Conservation (phyloP, 495 filamentous ascomycete species). For the Evansstolkia leycettana region DNA sequence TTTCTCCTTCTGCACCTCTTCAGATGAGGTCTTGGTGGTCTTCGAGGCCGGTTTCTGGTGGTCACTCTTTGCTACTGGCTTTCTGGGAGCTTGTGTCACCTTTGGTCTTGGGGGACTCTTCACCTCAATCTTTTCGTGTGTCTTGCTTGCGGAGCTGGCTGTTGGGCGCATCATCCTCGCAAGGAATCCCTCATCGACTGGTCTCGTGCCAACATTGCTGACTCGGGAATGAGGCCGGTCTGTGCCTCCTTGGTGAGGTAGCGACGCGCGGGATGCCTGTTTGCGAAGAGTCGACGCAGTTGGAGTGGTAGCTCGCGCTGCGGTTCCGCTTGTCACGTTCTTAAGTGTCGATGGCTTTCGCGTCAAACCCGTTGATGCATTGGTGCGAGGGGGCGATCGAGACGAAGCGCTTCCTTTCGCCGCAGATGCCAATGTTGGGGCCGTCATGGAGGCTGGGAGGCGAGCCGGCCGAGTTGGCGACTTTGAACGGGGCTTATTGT, state of each 20-base stretch:
- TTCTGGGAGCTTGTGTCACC: constrained; percentile 5
- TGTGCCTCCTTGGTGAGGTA: constrained; percentile 16
- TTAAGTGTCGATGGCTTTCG: constrained; percentile 35
- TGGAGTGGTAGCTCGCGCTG: constrained; percentile 12
- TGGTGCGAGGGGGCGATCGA: constrained; percentile 34
- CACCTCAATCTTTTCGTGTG: constrained; percentile 52
- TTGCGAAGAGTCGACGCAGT: constrained; percentile 16
- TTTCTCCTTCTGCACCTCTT: constrained; percentile 13
- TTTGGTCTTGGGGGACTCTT: constrained; percentile 25
- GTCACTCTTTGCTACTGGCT: constrained; percentile 16
- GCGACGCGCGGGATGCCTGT: constrained; percentile 29
- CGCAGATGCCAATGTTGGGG: constrained; percentile 49
- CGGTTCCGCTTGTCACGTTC: constrained; percentile 8
- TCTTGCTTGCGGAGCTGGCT: constrained; percentile 63
- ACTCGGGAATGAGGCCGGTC: constrained; percentile 31
- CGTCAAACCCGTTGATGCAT: constrained; percentile 17
- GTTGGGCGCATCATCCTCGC: constrained; percentile 92
- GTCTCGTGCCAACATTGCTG: constrained; percentile 27
- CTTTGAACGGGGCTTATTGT: constrained; percentile 44
- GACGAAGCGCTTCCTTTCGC: constrained; percentile 37
- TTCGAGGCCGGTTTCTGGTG: constrained; percentile 6
- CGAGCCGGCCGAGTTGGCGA: constrained; percentile 52
- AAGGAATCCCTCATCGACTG: constrained; percentile 66
- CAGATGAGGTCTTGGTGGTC: constrained; percentile 13
- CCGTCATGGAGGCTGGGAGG: constrained; percentile 46